phyloP scores from a whole-genome alignment of 305 asterid species.

The Fraxinus ornus region DNA sequence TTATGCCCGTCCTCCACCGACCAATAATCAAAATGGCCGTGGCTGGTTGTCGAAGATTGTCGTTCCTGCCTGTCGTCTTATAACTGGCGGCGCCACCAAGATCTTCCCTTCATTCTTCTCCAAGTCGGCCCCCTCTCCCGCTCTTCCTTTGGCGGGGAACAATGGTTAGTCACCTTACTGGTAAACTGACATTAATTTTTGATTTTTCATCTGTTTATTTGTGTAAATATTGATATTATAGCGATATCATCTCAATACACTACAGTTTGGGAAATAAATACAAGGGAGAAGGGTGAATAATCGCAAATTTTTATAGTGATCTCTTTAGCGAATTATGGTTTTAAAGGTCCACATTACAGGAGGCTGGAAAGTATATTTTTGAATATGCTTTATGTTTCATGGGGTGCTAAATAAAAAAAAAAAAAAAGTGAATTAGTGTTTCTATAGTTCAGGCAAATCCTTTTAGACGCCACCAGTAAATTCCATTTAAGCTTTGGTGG shows the following conservation, averaged over 20 bases:
- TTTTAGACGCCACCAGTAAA: not conserved
- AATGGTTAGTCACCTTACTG: not conserved
- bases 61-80: slow-evolving; percentile 48
- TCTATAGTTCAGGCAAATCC: not conserved
- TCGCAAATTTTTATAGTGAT: not conserved
- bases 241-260: not conserved
- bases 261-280: not conserved
- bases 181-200: not conserved
- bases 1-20: slow-evolving; percentile 38
- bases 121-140: slow-evolving; percentile 7
- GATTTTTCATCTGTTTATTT: not conserved
- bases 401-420: not conserved
- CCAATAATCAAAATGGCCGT: not conserved
- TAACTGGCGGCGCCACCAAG: slow-evolving; percentile 37
- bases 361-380: not conserved
- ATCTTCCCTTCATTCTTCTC: slow-evolving; percentile 37
- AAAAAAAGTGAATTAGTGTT: not conserved
- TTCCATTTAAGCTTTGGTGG: not conserved
- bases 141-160: slow-evolving; percentile 21
- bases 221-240: not conserved
- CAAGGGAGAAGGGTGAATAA: not conserved
- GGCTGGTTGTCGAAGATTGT: slow-evolving; percentile 45
- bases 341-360: not conserved
- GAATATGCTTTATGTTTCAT: not conserved
- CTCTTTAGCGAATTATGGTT: not conserved